Percentiles rank a stretch among this genome's conserved stretches.
Conservation (phyloP, 2,329 filamentous ascomycete species). For the Fusarium sp. region DNA sequence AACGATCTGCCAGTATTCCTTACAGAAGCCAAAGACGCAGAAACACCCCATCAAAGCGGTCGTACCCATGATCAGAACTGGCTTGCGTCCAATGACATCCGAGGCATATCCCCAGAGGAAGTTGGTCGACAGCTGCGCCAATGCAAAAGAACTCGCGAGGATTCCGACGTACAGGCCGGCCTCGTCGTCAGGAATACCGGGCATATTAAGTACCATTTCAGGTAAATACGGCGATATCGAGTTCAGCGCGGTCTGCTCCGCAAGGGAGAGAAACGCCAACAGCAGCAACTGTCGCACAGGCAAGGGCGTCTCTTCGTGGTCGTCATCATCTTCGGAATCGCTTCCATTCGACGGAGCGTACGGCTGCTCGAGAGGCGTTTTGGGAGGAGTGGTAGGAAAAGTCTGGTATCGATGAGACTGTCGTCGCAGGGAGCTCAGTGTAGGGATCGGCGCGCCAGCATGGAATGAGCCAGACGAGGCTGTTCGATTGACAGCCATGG, state of each 20-base stretch:
- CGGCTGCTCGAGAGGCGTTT: slow-evolving; percentile 65
- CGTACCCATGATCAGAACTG: slow-evolving; percentile 80
- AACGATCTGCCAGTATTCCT: slow-evolving; percentile 82
- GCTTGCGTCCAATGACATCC: slow-evolving; percentile 78
- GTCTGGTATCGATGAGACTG: slow-evolving; percentile 76
- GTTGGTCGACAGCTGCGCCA: slow-evolving; percentile 92
- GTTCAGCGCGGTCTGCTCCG: slow-evolving; percentile 96
- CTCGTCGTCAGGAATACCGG: slow-evolving; percentile 75
- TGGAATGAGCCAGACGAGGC: slow-evolving; percentile 60
- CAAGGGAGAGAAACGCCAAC: slow-evolving; percentile 86
- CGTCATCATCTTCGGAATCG: slow-evolving; percentile 44
- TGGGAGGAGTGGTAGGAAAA: slow-evolving; percentile 79
- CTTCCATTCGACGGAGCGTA: slow-evolving; percentile 40
- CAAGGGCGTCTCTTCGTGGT: slow-evolving; percentile 74
- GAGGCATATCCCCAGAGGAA: slow-evolving; percentile 67
- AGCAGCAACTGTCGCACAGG: slow-evolving; percentile 85
- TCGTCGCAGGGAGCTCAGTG: slow-evolving; percentile 49
- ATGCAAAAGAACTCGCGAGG: slow-evolving; percentile 88
- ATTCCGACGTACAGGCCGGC: slow-evolving; percentile 90
- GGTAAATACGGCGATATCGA: slow-evolving; percentile 96
- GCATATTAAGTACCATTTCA: slow-evolving; percentile 88
- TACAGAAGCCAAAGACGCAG: slow-evolving; percentile 86
- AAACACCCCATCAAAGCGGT: slow-evolving; percentile 85
- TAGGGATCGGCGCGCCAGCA: slow-evolving; percentile 60
- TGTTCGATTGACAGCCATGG: slow-evolving; percentile 30